Base-by-base conservation (phyloP, 2,329 filamentous ascomycete genomes). In the Davidsoniella virescens region DNA sequence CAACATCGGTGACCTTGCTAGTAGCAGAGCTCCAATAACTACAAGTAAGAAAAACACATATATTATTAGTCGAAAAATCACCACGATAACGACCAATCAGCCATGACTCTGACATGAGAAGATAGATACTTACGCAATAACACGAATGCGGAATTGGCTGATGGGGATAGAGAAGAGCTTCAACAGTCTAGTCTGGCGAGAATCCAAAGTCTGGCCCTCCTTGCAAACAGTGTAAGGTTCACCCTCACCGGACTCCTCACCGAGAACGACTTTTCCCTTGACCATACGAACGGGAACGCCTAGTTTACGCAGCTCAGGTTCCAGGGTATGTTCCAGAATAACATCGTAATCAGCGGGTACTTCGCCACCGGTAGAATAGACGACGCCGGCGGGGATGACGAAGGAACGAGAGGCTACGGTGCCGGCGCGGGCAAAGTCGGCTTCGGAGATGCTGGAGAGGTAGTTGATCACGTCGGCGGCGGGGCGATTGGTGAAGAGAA, bases 121-220 rank as follows among this genome's bases (percentile, higher is more conserved):
- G n/a, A 37, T 38, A 33, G 55, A 39, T 42, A 71, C 73, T 64
- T 73, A 82, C 61, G 87, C 88, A 64, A 84, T 69, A 56, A 94
- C 68, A 60, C 79, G 74, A 52, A 98, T 80, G 64, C 74, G 81
- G 70, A 98, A 98, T 69, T 96, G 87, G 52, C 87, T 85, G 67
- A 92, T 78, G 55, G 84, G 86, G 52, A 95, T 78, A 49, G 87
- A 83, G 67, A 98, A 96, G 60, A 94, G 73, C 76, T 96, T 96
- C 65, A 98, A 66, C 61, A 98, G 69, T 56, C 87, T 82, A 52
- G 92, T 95, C 73, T 98, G 92, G 59, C 90, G 76, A 57, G 84
- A 88, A 66, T 95, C 88, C 57, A 98, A 68, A 42, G 79, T 73
- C 62, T 95, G 78, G 9, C 90, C 92, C 65, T 87, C 81, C 60